A percentile compares a stretch with the other conserved stretches of the same genome.
Evolutionary conservation across 2,329 filamentous ascomycete genomes (phyloP).

Genomic region (Keithomyces neogunnii): DNA sequence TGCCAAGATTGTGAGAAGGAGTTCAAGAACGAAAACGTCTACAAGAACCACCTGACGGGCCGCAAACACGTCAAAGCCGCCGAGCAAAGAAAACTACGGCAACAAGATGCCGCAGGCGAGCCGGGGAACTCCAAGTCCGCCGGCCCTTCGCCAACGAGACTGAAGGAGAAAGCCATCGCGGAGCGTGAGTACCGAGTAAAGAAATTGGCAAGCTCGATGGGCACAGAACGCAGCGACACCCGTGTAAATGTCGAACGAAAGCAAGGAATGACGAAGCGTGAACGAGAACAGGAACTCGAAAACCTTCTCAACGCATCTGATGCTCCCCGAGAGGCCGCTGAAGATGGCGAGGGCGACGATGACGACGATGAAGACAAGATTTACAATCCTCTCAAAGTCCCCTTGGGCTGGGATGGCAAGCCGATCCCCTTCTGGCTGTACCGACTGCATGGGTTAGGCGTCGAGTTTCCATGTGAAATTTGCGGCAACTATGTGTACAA

Average conservation of each 20-base stretch:
- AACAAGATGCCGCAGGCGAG: slow-evolving; percentile 27
- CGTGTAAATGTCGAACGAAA: slow-evolving; percentile 92
- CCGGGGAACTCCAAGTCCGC: slow-evolving; percentile 17
- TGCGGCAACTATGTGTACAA: slow-evolving; percentile 99
- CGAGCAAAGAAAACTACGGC: slow-evolving; percentile 49
- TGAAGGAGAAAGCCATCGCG: slow-evolving; percentile 87
- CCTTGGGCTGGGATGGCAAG: slow-evolving; percentile 96
- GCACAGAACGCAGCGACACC: slow-evolving; percentile 80
- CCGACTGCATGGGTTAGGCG: slow-evolving; percentile 88
- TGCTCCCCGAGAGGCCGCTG: slow-evolving; percentile 25
- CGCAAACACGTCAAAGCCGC: slow-evolving; percentile 79
- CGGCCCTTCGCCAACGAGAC: slow-evolving; percentile 35
- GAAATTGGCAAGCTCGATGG: slow-evolving; percentile 72
- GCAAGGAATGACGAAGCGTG: slow-evolving; percentile 94
- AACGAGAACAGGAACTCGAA: slow-evolving; percentile 88
- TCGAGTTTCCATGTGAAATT: slow-evolving; percentile 92
- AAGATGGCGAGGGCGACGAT: slow-evolving; percentile 59
- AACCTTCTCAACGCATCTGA: slow-evolving; percentile 55
- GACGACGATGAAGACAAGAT: slow-evolving; percentile 78
- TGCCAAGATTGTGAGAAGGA: slow-evolving; percentile 89
- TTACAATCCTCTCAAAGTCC: slow-evolving; percentile 94
- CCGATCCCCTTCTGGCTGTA: slow-evolving; percentile 99
- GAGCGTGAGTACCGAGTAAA: slow-evolving; percentile 80
- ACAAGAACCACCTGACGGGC: slow-evolving; percentile 78
- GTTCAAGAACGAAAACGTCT: slow-evolving; percentile 92